Evolutionary conservation across 768 basidiomycete genomes (phyloP), one percentile per base, ranked within the genome.

Genomic region (Amanita rimosa): DNA sequence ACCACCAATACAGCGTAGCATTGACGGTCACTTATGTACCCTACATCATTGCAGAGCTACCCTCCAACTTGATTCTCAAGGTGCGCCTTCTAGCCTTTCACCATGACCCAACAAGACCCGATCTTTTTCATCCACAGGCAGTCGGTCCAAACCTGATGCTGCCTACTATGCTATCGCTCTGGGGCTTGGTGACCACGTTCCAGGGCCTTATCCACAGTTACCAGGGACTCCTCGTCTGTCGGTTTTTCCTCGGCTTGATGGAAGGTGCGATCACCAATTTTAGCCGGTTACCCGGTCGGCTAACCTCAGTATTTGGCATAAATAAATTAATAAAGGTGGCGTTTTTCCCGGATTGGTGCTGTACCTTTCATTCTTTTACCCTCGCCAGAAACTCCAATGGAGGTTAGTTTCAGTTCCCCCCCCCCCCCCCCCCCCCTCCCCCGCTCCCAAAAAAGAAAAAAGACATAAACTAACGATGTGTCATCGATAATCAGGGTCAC

Each of bases 171-270:
- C 62, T 84, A 42, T 70, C 74, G 0, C 55, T 76, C 1, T 87
- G 85, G 83, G 84, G 84, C n/a, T 41, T 83, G n/a, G 71, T 79
- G 11, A 71, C 74, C 8, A 69, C 78, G 7, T 64, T 77, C 39
- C 82, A 85, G 70, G 81, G 83, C 24, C 67, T 83, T 13, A 70
- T 75, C 14, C 63, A 58, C 33, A 66, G 52, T 40, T 76, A 76
- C 51, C 27, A 52, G 3, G 73, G 72, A 24, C 65, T 76, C 4
- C 60, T 75, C 40, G 71, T 63, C 3, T 72, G 70, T 37, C 66
- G 75, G 17, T 76, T 74, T 63, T 74, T 76, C 62, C 64, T 76
- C 19, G 74, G 75, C 26, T 61, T 75, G 58, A 66, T 68, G 50
- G 79, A 67, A 67, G 77, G 64, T 69, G 56, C 1, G 62, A 22